A percentile compares a stretch with the other conserved stretches of the same genome.
Evolutionary conservation across 2,329 filamentous ascomycete species (phyloP).

Genomic region (Aspergillus felis): DNA sequence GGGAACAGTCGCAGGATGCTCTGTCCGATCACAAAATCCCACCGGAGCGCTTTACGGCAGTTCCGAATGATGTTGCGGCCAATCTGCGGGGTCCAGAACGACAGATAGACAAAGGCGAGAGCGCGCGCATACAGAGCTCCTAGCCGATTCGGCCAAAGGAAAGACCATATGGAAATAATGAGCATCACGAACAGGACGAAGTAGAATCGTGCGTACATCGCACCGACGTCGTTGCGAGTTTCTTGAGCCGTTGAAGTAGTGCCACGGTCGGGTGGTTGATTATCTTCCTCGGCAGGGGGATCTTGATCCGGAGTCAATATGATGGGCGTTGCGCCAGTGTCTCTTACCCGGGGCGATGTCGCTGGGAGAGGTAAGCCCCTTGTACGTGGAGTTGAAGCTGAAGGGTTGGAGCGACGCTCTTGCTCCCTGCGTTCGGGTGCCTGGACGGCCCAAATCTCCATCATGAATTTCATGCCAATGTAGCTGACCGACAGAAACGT

Average conservation of each 20-base stretch:
- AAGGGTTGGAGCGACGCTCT: slow-evolving; percentile 24
- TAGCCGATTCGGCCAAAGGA: slow-evolving; percentile 52
- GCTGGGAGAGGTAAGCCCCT: slow-evolving; percentile 49
- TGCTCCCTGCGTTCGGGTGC: slow-evolving; percentile 40
- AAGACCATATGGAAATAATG: slow-evolving; percentile 58
- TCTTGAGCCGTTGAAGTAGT: slow-evolving; percentile 32
- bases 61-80: slow-evolving; percentile 85
- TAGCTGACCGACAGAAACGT: slow-evolving; percentile 59
- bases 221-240: slow-evolving; percentile 48
- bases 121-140: slow-evolving; percentile 56
- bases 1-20: slow-evolving; percentile 74
- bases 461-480: slow-evolving; percentile 62
- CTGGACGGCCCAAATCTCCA: slow-evolving; percentile 65
- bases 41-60: slow-evolving; percentile 83
- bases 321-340: slow-evolving; percentile 51
- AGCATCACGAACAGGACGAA: slow-evolving; percentile 55
- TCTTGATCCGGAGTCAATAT: slow-evolving; percentile 60
- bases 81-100: slow-evolving; percentile 90
- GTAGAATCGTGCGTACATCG: slow-evolving; percentile 61
- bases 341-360: slow-evolving; percentile 42
- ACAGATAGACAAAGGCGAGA: slow-evolving; percentile 72
- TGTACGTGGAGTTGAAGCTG: slow-evolving; percentile 26
- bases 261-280: slow-evolving; percentile 27
- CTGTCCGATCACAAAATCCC: slow-evolving; percentile 85
- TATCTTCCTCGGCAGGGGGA: slow-evolving; percentile 36